A percentile compares a stretch with the other conserved stretches of the same genome.
phyloP scores from a whole-genome alignment of 306 rosid genomes.

The Sicyos baderoa region DNA sequence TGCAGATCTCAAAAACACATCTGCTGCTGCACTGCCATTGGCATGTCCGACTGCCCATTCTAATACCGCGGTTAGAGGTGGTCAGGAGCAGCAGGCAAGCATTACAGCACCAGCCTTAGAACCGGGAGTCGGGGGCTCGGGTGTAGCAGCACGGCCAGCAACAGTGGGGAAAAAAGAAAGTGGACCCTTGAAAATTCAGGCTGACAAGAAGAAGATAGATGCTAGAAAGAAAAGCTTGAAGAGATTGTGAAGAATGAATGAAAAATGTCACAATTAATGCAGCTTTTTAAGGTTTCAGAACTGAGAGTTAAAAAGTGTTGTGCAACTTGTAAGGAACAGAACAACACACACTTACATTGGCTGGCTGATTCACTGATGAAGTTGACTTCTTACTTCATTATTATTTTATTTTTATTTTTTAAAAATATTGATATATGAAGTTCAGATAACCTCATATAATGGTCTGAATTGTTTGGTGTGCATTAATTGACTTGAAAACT shows the following conservation, averaged over 20 bases:
- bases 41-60: constrained; percentile 36
- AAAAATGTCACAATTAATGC: not conserved
- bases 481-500: no score
- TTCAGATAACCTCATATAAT: no score
- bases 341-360: no score
- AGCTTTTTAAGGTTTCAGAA: not conserved
- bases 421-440: no score
- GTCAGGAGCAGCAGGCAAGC: constrained; percentile 30
- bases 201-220: constrained; percentile 88
- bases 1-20: constrained; percentile 50
- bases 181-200: constrained; percentile 49
- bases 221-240: constrained; percentile 97
- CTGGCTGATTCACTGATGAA: not conserved
- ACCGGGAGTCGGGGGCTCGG: constrained; percentile 29
- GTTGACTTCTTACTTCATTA: not conserved
- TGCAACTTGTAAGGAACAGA: not conserved
- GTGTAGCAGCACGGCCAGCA: constrained; percentile 22
- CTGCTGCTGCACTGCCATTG: constrained; percentile 42
- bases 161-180: constrained; percentile 48
- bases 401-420: no score
- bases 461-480: no score
- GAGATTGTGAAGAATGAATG: constrained; percentile 48
- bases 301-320: not conserved
- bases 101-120: constrained; percentile 25
- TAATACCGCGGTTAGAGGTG: constrained; percentile 31